Conservation (phyloP, 2,329 filamentous ascomycete genomes). For the Alternaria burnsii region DNA sequence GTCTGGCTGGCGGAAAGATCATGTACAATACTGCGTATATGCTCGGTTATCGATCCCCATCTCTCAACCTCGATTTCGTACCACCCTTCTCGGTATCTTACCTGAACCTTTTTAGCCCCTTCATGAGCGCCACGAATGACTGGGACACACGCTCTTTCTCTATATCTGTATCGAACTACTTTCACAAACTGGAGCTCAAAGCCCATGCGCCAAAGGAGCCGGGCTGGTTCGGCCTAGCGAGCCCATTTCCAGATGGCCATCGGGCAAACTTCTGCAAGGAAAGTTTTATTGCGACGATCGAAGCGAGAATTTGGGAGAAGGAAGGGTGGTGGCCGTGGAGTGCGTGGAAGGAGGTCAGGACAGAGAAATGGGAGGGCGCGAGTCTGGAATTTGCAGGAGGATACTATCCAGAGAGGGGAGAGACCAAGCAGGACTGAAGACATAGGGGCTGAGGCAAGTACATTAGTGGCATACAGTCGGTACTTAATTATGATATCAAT, state of each 20-base stretch:
- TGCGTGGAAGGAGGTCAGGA: slow-evolving; percentile 52
- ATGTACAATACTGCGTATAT: slow-evolving; percentile 55
- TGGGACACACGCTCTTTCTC: slow-evolving; percentile 53
- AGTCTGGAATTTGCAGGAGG: slow-evolving; percentile 61
- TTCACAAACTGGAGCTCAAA: slow-evolving; percentile 52
- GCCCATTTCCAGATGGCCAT: slow-evolving; percentile 59
- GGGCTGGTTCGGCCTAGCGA: slow-evolving; percentile 56
- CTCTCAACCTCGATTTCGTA: slow-evolving; percentile 52
- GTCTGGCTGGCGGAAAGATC: slow-evolving; percentile 47
- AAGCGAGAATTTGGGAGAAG: slow-evolving; percentile 54
- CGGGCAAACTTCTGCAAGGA: slow-evolving; percentile 55
- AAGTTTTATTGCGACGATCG: slow-evolving; percentile 58
- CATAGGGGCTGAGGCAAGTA: neutral
- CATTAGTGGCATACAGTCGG: neutral
- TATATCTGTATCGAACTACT: slow-evolving; percentile 51
- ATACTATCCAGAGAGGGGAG: slow-evolving; percentile 56
- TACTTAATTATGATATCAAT: neutral
- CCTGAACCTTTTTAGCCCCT: slow-evolving; percentile 48
- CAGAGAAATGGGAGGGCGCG: slow-evolving; percentile 53
- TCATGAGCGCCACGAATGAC: slow-evolving; percentile 53
- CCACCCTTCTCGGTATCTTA: slow-evolving; percentile 55
- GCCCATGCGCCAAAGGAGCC: slow-evolving; percentile 53
- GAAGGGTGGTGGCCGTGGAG: slow-evolving; percentile 45
- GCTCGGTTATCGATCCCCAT: slow-evolving; percentile 55
- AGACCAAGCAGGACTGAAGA: slow-evolving; percentile 42